Base-by-base conservation (phyloP, 495 filamentous ascomycete species). In the Penicillium nucicola region DNA sequence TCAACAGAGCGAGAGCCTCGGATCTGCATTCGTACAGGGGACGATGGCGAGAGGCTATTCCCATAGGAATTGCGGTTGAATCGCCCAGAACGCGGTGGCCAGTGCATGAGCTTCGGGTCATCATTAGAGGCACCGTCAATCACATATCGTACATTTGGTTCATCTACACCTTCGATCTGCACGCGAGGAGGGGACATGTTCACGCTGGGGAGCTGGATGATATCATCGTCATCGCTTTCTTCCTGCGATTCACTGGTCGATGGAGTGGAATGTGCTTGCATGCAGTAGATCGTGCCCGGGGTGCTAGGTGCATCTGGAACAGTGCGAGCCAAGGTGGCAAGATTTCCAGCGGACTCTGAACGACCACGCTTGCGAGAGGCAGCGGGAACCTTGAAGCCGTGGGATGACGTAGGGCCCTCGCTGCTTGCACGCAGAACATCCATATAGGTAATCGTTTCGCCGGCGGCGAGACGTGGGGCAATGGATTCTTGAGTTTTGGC, bases 221-320 rank as follows among this genome's bases (percentile, higher is more conserved):
- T 67, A 6, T 72, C 70, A 42, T 69, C 66, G 32, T 75, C 66
- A 32, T 75, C 71, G 4, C 57, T 62, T 19, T 69, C 71, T 23
- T 70, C 61, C 8, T 30, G 45, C 7, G 66, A 60, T 43, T 55
- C 50, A 44, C 61, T 62, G 15, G 42, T 39, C 30, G 58, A 58
- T 2, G 62, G 55, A 3, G 48, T 55, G 1, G 67, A 71, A 14
- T 74, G 68, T 11, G 72, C 72, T 36, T 69, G 69, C 67, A 75
- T 65, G 41, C 54, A 64, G 42, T 69, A 65, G n/a, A 73, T 56
- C 18, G 59, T 47, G 8, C 52, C 58, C 1, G 55, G 44, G 30
- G 42, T 37, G 25, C 33, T 17, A 12, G 60, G 45, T 11, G 33
- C 33, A 38, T 58, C 43, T 19, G 54, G 31, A 18, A 36, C 41